Base-by-base conservation (phyloP, 177 flowering plant species). In the Vitis hybrid region DNA sequence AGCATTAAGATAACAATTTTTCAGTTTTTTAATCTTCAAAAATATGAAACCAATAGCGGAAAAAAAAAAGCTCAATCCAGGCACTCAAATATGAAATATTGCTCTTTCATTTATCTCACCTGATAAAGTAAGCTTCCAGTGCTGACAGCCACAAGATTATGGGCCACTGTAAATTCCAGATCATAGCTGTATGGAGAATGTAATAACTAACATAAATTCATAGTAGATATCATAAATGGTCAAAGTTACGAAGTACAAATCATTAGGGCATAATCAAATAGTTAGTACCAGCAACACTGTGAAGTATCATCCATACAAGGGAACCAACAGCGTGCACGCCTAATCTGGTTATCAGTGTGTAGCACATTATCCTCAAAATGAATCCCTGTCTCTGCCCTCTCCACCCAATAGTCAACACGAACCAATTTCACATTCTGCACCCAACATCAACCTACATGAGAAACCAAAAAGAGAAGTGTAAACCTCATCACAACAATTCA, bases 281-380 rank as follows among this genome's bases (percentile, higher is more conserved):
- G 34, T 65, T 15, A 72, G 70, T 83, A 93, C 97, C 97, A 84
- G 87, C 98, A 93, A 49, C 86, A 81, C 72, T 93, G 98, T 30
- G 74, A 82, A 73, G 54, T 69, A 62, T 83, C 88, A 74, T 96
- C 97, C 70, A 88, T 80, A 71, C 99, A 93, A 73, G 99, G 99
- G 77, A 96, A 96, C 99, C 99, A 93, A 80, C 98, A 93, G 56
- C 82, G 84, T 23, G 99, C 94, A 62, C 98, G 93, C 81, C 99
- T 84, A 69, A 90, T 83, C 77, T 95, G 99, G 75, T 84, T 96
- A 82, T 96, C 87, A 60, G 97, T 91, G 67, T 88, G 91, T 57
- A 93, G 65, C 67, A 89, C 81, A 71, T 86, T 79, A 60, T 74
- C 83, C 64, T 81, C 77, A 72, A 93, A 88, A 77, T 92, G 97